Conservation (phyloP, 1,139 yeast species). For the Hyphopichia buzzinii region DNA sequence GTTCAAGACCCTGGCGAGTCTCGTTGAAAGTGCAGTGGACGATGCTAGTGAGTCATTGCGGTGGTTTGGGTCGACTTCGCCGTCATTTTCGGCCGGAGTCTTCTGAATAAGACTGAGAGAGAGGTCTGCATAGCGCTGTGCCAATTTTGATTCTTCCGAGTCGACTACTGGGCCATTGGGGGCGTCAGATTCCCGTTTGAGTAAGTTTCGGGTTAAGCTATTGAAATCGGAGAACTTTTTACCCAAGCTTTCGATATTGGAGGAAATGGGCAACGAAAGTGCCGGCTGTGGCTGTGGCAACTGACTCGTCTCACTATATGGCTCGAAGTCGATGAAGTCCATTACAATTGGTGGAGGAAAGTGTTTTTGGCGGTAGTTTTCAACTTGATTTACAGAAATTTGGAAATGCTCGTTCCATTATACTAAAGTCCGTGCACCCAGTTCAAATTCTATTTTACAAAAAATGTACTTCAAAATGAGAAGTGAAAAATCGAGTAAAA, state of each 20-base stretch:
- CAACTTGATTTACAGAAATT: too few relatives aligned
- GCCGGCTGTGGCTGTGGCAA: constrained; percentile 48
- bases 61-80: constrained; percentile 3
- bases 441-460: too few relatives aligned
- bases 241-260: constrained; percentile 40
- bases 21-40: constrained; percentile 33
- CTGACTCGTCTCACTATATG: constrained; percentile 26
- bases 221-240: constrained; percentile 35
- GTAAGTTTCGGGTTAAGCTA: constrained; percentile 29
- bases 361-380: too few relatives aligned
- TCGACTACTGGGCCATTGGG: constrained; percentile 6
- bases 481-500: too few relatives aligned
- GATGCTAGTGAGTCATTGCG: constrained; percentile 2
- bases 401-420: too few relatives aligned
- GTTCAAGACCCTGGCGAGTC: constrained; percentile 52
- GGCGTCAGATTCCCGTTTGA: constrained; percentile 17
- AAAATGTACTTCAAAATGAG: too few relatives aligned
- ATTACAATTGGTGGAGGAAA: constrained; percentile 13
- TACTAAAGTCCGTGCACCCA: too few relatives aligned
- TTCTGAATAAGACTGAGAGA: constrained; percentile 23
- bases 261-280: constrained; percentile 39
- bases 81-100: constrained; percentile 4
- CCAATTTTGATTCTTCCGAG: constrained; percentile 18
- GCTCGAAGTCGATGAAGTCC: constrained; percentile 47
- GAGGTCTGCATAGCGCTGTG: constrained; percentile 40